Base-by-base conservation (phyloP, 768 basidiomycete species). In the Suillus weaverae region DNA sequence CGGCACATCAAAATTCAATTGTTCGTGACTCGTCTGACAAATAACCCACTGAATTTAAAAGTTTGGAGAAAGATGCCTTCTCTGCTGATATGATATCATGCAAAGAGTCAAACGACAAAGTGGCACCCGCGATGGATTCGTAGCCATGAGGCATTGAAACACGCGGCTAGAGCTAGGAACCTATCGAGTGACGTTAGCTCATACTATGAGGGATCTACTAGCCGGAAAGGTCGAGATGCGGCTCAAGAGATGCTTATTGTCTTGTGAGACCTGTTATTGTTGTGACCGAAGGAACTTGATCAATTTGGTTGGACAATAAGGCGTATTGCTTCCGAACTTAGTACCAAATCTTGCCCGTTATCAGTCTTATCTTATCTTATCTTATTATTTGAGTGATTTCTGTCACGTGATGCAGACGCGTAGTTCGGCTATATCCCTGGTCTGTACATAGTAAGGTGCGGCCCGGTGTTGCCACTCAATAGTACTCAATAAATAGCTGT, bases 1-100 rank as follows among this genome's bases (percentile, higher is more conserved):
- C 79, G 76, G 68, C 71, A 68, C 62, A 66, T 68, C 68, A 69
- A 70, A 76, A 59, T 7, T 55, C 71, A 30, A 67, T 44, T 61
- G 32, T 54, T 65, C 57, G 5, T 53, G 38, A 22, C 36, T 48
- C 22, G 5, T 55, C 39, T 65, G 14, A 38, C 14, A 30, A 16
- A 48, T 33, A 8, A 38, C 18, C 43, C 22, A 54, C 54, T 20
- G 36, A 14, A 59, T n/a, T 62, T 50, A 1, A 13, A 62, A 35
- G 10, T 43, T 16, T n/a, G 48, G 61, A 35, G 38, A 38, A 32
- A 13, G 13, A 18, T 39, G 18, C 18, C 57, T 30, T 13, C 30
- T 26, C 30, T 43, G 13, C n/a, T 63, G 22, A 63, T 35, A 51
- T 39, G 5, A 6, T 57, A 41, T 56, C 36, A 35, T 54, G 53